phyloP scores from a whole-genome alignment of 192 early-diverging fungal species.

The Entomortierella chlamydospora region DNA sequence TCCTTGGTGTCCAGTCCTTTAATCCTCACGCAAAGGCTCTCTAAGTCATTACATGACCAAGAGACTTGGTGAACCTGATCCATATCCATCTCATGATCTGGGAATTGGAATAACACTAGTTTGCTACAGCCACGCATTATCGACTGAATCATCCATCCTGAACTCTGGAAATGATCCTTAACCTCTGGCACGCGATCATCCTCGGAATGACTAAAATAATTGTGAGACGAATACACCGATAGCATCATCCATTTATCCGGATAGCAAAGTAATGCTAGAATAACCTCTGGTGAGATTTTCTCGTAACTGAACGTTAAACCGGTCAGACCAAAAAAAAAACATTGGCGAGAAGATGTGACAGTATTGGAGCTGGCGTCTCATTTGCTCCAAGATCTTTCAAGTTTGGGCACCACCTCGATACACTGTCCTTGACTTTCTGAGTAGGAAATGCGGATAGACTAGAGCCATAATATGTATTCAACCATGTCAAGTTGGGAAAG shows the following conservation, averaged over 20 bases:
- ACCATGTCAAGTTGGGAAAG: background rate
- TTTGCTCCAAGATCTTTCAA: too few species aligned
- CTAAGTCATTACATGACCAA: background rate
- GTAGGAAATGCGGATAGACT: background rate
- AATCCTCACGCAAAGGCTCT: background rate
- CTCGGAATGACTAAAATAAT: background rate
- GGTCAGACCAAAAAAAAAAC: too few species aligned
- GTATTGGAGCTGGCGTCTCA: too few species aligned
- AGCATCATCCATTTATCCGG: background rate
- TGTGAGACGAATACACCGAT: background rate
- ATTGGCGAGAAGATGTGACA: too few species aligned
- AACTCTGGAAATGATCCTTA: background rate
- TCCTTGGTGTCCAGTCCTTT: conserved; percentile 1
- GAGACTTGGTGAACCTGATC: background rate
- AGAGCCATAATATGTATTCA: background rate
- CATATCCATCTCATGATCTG: conserved; percentile 15
- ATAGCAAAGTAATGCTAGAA: too few species aligned
- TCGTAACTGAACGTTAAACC: too few species aligned
- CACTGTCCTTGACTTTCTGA: background rate
- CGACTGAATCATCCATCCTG: background rate
- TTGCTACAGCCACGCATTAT: background rate
- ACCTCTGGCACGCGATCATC: background rate
- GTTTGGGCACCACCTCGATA: background rate
- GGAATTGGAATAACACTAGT: background rate
- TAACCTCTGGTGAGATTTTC: too few species aligned